A percentile compares a stretch with the other conserved stretches of the same genome.
Conservation (phyloP, 768 basidiomycete genomes). For the Boletus rex-veris region DNA sequence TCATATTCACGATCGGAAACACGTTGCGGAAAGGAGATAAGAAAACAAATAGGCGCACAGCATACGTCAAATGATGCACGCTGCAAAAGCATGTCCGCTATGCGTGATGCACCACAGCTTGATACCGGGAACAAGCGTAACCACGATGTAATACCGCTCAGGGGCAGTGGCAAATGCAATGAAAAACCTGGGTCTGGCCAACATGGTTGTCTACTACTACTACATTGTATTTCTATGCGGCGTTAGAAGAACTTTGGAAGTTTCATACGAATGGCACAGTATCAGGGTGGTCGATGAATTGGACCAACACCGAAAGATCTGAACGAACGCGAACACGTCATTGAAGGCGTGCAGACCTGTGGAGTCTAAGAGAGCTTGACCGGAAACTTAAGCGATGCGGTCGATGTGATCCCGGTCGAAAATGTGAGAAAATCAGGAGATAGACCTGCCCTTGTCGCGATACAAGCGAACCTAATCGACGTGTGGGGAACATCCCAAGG, state of each 20-base stretch:
- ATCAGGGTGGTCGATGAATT: slow-evolving; percentile 23
- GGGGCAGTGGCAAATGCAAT: slow-evolving; percentile 24
- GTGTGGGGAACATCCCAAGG: slow-evolving; percentile 7
- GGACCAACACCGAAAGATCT: slow-evolving; percentile 11
- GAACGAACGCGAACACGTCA: slow-evolving; percentile 11
- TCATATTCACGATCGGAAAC: slow-evolving; percentile 10
- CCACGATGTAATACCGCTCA: slow-evolving; percentile 26
- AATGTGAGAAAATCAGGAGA: slow-evolving; percentile 4
- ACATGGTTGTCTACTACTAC: neutral
- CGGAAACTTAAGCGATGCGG: slow-evolving; percentile 3
- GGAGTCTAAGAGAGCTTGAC: neutral
- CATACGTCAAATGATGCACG: slow-evolving; percentile 25
- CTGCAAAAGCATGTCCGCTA: slow-evolving; percentile 22
- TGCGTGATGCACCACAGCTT: neutral
- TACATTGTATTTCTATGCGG: slow-evolving; percentile 22
- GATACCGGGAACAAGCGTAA: slow-evolving; percentile 8
- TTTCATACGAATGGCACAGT: slow-evolving; percentile 5
- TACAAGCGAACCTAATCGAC: slow-evolving; percentile 7
- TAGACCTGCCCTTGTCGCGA: slow-evolving; percentile 1
- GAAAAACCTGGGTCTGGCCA: slow-evolving; percentile 4
- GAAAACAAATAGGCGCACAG: slow-evolving; percentile 20
- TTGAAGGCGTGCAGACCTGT: slow-evolving; percentile 8
- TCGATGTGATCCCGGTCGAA: slow-evolving; percentile 6
- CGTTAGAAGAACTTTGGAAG: slow-evolving; percentile 22
- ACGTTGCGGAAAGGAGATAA: slow-evolving; percentile 24